Base-by-base conservation (phyloP, 371 early-diverging fungal species). In the Syncephalis plumigaleata region DNA sequence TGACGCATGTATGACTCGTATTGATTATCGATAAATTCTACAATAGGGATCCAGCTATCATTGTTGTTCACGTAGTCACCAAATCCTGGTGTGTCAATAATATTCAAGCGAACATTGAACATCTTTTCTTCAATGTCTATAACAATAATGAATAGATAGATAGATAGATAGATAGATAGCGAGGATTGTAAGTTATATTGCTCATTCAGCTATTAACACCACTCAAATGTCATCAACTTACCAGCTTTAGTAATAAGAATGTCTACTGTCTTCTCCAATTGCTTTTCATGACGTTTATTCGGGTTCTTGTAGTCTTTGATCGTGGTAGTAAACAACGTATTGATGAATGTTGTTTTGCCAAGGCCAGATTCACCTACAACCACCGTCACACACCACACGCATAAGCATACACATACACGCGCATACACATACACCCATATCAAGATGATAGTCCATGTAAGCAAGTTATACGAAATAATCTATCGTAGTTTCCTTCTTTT, bases 21-120 rank as follows among this genome's bases (percentile, higher is more conserved):
- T 64, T 92, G 94, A 52, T 89, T 89, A 58, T 94, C 91, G 50
- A 98, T 74, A 63, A 91, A 96, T 50, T 93, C 87, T 36, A 95
- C 73, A 50, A 95, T 85, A n/a, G 96, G 91, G 36, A 81, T 81
- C 91, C 92, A 95, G 64, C 89, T 79, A 55, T 87, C 83, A 42
- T 77, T 68, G 63, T 86, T 89, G 69, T 87, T 84, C 55, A 84
- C 79, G 62, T 81, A 89, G 59, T 89, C 90, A 42, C 90, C 90
- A 64, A 89, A 89, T 37, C 90, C 90, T 47, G 86, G 87, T 31
- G 87, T 86, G 61, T 89, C 90, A 55, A 89, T 77, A 43, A 95
- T 79, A 43, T 81, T 87, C 53, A 94, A 65, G 49, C 87, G 84
- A 52, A 91, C 91, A 49, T 79, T 81, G 74, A 95, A 93, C 63